Base-by-base conservation (phyloP, 2,329 filamentous ascomycete species). In the Colletotrichum cuscutae region DNA sequence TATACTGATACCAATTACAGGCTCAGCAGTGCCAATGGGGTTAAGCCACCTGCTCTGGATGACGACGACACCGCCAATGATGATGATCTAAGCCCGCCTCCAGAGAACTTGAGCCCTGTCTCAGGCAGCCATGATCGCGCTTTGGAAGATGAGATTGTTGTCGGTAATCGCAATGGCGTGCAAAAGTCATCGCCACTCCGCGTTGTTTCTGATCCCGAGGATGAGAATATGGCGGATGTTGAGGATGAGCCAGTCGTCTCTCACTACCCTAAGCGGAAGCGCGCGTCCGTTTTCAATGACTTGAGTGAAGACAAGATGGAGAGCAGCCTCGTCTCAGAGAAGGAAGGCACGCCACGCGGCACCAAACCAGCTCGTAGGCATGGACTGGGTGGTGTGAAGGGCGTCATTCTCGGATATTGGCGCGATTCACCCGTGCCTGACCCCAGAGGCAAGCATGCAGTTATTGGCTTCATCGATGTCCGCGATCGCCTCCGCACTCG, bases 391-490 rank as follows among this genome's bases (percentile, higher is more conserved):
- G 80, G 78, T 13, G 80, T 83, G 26, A 89, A 88, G 74, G 84
- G 85, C 4, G 84, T 89, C 5, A 78, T 86, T 5, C 82, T 92
- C 8, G 90, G 90, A 1, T 87, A 89, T 65, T 92, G 90, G 90
- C 85, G 89, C 63, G 88, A 91, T 61, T 91, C 90, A 0, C 81
- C 82, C 4, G 86, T 89, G 1, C 85, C 86, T 0, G 80, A 86
- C 15, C 80, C 83, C 8, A 80, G 81, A 2, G 84, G 85, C 15
- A 91, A 89, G 77, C 90, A 92, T 77, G 85, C 86, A 0, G 88
- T 92, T 0, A 87, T 90, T 61, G 90, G 89, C 5, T 92, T 91
- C 72, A 91, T 92, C 61, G 90, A 92, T 73, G 83, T 89, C 12
- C 83, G 89, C 22, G 89, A 91, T 66, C 85, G 90, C 1, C 84